Conservation (phyloP, 2,329 filamentous ascomycete genomes). For the Cytospora paraplurivora region DNA sequence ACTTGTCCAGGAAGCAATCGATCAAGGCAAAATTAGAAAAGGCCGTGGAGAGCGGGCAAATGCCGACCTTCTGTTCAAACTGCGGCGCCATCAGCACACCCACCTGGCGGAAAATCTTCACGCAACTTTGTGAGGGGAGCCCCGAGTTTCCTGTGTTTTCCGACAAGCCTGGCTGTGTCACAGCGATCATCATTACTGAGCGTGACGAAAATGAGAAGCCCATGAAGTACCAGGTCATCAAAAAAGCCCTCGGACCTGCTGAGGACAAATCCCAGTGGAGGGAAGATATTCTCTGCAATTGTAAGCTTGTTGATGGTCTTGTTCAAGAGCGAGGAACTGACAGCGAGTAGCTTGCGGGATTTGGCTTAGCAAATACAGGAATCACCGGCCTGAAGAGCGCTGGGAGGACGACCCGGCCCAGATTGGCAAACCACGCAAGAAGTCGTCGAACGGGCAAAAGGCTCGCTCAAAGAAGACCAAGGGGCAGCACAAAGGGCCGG, state of each 20-base stretch:
- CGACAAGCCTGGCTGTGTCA: conserved; percentile 71
- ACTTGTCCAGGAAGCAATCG: conserved; percentile 63
- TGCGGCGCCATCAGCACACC: conserved; percentile 95
- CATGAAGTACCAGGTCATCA: conserved; percentile 72
- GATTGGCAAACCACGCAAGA: conserved; percentile 54
- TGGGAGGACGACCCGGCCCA: conserved; percentile 71
- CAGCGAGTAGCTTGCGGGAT: conserved; percentile 73
- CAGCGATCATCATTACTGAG: conserved; percentile 70
- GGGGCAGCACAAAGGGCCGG: conserved; percentile 49
- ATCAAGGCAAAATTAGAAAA: conserved; percentile 62
- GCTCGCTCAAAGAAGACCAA: conserved; percentile 52
- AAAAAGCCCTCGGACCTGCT: conserved; percentile 66
- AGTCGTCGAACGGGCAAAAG: conserved; percentile 46
- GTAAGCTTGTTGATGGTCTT: conserved; percentile 49
- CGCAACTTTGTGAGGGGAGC: conserved; percentile 70
- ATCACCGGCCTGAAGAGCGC: conserved; percentile 77
- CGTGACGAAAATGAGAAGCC: conserved; percentile 64
- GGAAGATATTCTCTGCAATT: conserved; percentile 83
- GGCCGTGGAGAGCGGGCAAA: conserved; percentile 74
- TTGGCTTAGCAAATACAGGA: conserved; percentile 87
- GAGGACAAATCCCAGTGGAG: conserved; percentile 70
- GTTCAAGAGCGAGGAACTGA: conserved; percentile 34
- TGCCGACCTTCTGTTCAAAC: conserved; percentile 87
- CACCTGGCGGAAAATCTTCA: conserved; percentile 92
- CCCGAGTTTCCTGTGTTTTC: conserved; percentile 72